phyloP scores from a whole-genome alignment of 257 asterid genomes.

The Nicotiana noctiflora region DNA sequence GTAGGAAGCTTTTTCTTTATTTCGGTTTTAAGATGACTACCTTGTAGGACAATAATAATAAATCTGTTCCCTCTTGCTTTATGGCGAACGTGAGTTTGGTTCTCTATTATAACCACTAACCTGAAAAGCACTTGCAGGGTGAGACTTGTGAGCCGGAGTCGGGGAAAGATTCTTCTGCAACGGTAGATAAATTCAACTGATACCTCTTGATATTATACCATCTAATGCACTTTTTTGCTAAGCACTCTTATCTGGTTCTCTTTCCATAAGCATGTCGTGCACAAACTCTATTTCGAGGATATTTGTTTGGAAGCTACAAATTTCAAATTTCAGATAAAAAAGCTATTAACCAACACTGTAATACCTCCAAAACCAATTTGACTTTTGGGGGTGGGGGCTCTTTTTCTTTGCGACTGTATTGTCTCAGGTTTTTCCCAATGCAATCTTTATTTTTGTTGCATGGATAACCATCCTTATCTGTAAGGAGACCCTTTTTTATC shows the following conservation, averaged over 20 bases:
- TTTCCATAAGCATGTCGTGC: neutral
- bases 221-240: neutral
- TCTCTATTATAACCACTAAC: constrained; percentile 16
- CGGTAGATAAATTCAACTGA: constrained; percentile 32
- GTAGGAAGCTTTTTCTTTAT: constrained; percentile 23
- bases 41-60: neutral
- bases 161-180: constrained; percentile 62
- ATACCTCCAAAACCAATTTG: neutral
- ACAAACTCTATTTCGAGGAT: neutral
- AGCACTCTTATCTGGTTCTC: neutral
- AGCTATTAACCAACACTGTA: neutral
- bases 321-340: neutral
- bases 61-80: constrained; percentile 5
- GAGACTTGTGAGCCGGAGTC: constrained; percentile 68
- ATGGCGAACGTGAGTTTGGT: constrained; percentile 16
- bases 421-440: neutral
- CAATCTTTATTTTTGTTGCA: neutral
- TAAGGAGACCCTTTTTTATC: neutral
- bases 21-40: neutral
- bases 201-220: constrained; percentile 3
- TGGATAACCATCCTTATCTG: neutral
- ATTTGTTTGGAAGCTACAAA: neutral
- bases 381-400: neutral
- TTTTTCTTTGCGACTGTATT: neutral
- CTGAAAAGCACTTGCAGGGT: constrained; percentile 53